Conservation (phyloP, 2,329 filamentous ascomycete species). For the Amylocarpus encephaloides region DNA sequence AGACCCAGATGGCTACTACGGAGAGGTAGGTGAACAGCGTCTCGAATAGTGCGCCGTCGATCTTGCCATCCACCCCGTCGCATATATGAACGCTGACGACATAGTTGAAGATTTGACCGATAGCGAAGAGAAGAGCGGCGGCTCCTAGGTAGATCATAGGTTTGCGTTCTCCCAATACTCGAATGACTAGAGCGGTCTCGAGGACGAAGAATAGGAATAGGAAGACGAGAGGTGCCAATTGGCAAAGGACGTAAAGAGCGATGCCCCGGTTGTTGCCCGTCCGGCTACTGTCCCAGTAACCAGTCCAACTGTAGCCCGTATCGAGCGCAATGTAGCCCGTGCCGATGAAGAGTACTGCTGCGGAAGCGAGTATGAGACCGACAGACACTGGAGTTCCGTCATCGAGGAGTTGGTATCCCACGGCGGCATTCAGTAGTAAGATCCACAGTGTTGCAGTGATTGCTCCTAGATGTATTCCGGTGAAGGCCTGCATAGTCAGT, state of each 20-base stretch:
- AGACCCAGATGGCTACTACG: conserved; percentile 80
- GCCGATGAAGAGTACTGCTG: conserved; percentile 69
- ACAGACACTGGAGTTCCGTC: conserved; percentile 85
- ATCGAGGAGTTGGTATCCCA: conserved; percentile 89
- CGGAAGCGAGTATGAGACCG: conserved; percentile 66
- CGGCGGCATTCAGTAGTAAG: conserved; percentile 81
- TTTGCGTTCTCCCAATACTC: conserved; percentile 77
- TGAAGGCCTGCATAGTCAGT: conserved; percentile 60
- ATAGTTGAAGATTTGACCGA: conserved; percentile 95
- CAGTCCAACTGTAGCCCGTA: conserved; percentile 81
- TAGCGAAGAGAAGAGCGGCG: conserved; percentile 75
- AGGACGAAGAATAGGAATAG: conserved; percentile 82
- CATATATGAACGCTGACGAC: conserved; percentile 89
- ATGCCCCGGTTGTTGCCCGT: conserved; percentile 64
- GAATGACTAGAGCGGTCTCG: conserved; percentile 75
- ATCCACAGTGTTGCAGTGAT: conserved; percentile 88
- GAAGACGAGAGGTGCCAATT: conserved; percentile 82
- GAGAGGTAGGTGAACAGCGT: conserved; percentile 85
- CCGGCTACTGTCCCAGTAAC: conserved; percentile 60
- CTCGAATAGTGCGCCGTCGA: conserved; percentile 89
- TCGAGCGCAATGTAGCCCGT: conserved; percentile 95
- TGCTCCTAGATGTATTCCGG: conserved; percentile 81
- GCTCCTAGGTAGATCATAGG: conserved; percentile 84
- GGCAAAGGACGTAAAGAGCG: conserved; percentile 89
- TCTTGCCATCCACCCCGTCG: conserved; percentile 71